These are phyloP conservation scores for Imleria badia DNA, from an alignment of 768 basidiomycete species.

Conservation along the genomic window DNA sequence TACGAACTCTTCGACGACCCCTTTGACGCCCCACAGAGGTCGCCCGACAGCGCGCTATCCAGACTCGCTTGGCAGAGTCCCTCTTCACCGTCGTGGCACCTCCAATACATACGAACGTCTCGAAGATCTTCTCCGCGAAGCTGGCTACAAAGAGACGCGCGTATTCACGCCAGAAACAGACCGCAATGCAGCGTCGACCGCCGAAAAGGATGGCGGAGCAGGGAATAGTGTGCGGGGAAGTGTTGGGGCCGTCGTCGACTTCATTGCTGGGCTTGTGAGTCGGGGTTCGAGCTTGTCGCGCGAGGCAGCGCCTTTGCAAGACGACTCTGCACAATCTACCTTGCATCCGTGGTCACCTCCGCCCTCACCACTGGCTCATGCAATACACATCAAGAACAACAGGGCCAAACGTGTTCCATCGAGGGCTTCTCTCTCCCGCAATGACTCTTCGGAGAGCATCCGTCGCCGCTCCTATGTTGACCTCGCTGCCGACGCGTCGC, in stretches of 20 bases:
- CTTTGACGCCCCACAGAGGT: slow-evolving; percentile 42
- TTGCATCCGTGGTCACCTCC: slow-evolving; percentile 20
- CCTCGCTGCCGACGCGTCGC: slow-evolving; percentile 9
- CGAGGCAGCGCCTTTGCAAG: slow-evolving; percentile 16
- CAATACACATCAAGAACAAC: slow-evolving; percentile 10
- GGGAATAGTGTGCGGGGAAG: slow-evolving; percentile 44
- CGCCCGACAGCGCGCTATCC: slow-evolving; percentile 53
- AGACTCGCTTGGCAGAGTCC: slow-evolving; percentile 61
- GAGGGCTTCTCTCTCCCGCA: slow-evolving; percentile 14
- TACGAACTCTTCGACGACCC: slow-evolving; percentile 24
- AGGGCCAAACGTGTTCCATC: slow-evolving; percentile 13
- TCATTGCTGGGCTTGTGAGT: slow-evolving; percentile 59
- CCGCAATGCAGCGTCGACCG: slow-evolving; percentile 35
- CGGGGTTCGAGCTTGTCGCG: slow-evolving; percentile 21
- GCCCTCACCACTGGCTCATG: slow-evolving; percentile 26
- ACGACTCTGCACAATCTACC: not conserved
- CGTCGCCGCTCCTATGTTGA: slow-evolving; percentile 13
- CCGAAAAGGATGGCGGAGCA: slow-evolving; percentile 25
- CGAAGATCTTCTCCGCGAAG: slow-evolving; percentile 82
- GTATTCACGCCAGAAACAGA: slow-evolving; percentile 86
- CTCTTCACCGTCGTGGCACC: slow-evolving; percentile 74
- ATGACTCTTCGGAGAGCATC: slow-evolving; percentile 24
- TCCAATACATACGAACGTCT: slow-evolving; percentile 81
- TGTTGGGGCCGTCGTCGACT: slow-evolving; percentile 59
- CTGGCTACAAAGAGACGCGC: slow-evolving; percentile 91